A percentile compares a stretch with the other conserved stretches of the same genome.
These are phyloP conservation scores for Scorias spongiosa DNA, from an alignment of 2,329 filamentous ascomycete species.

Conservation along the genomic window DNA sequence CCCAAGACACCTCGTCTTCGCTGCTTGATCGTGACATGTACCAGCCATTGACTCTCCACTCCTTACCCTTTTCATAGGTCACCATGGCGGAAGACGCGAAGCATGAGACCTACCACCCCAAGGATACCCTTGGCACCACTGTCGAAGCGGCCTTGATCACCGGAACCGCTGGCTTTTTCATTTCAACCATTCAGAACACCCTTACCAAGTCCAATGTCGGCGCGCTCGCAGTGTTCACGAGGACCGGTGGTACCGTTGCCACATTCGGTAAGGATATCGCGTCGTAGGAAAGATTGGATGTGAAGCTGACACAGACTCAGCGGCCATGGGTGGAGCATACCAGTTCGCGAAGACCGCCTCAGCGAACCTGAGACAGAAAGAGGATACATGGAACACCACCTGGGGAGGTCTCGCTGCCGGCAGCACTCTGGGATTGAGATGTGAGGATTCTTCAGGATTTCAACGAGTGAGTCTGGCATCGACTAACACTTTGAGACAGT, in stretches of 20 bases:
- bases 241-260: constrained; percentile 59
- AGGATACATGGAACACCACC: constrained; percentile 61
- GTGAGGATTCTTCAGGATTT: constrained; percentile 34
- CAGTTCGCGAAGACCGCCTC: constrained; percentile 61
- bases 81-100: constrained; percentile 30
- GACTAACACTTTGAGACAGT: constrained; percentile 8
- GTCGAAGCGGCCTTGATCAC: constrained; percentile 51
- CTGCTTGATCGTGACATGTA: background rate
- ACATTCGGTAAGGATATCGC: constrained; percentile 40
- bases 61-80: constrained; percentile 7
- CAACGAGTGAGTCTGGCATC: background rate
- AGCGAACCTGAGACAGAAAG: constrained; percentile 72
- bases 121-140: constrained; percentile 57
- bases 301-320: constrained; percentile 29
- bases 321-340: constrained; percentile 59
- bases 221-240: constrained; percentile 63
- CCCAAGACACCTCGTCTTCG: no score
- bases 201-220: constrained; percentile 71
- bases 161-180: constrained; percentile 51
- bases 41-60: constrained; percentile 1
- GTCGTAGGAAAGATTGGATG: background rate
- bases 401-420: constrained; percentile 67
- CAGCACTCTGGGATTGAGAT: constrained; percentile 52
- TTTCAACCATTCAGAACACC: constrained; percentile 74
- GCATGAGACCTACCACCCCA: constrained; percentile 47